phyloP scores from a whole-genome alignment of 306 rosid species.

The Begonia fuchsioides region DNA sequence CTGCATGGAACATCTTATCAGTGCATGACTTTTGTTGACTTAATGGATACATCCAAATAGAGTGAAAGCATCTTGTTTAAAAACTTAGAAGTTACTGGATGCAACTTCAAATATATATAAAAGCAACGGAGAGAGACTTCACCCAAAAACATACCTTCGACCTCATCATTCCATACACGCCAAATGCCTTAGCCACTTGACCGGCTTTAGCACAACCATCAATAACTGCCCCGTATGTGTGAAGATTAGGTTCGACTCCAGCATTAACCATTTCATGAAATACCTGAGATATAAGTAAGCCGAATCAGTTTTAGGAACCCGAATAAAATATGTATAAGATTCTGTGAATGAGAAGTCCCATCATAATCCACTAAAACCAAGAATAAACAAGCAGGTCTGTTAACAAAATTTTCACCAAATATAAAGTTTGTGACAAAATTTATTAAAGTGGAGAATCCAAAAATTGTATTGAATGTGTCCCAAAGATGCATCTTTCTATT shows the following conservation, averaged over 20 bases:
- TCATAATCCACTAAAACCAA: too few relatives aligned
- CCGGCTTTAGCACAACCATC: conserved; percentile 98
- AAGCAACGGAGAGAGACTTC: conserved; percentile 5
- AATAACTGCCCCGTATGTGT: conserved; percentile 89
- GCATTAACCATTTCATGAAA: conserved; percentile 86
- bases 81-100: background rate
- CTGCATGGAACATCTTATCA: conserved; percentile 74
- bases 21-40: conserved; percentile 21
- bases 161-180: conserved; percentile 94
- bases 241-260: conserved; percentile 79
- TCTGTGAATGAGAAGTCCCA: too few relatives aligned
- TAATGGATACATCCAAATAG: conserved; percentile 11
- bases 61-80: background rate
- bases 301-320: too few relatives aligned
- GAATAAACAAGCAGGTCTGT: too few relatives aligned
- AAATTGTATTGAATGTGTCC: too few relatives aligned
- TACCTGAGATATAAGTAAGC: conserved; percentile 26
- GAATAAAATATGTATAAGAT: too few relatives aligned
- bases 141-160: conserved; percentile 64
- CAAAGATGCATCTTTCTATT: too few relatives aligned
- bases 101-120: conserved; percentile 1
- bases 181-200: conserved; percentile 97
- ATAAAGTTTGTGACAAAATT: too few relatives aligned
- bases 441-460: too few relatives aligned
- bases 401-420: too few relatives aligned